Conservation (phyloP, 352 stramenopile genomes). For the Pythium vanterpoolii region DNA sequence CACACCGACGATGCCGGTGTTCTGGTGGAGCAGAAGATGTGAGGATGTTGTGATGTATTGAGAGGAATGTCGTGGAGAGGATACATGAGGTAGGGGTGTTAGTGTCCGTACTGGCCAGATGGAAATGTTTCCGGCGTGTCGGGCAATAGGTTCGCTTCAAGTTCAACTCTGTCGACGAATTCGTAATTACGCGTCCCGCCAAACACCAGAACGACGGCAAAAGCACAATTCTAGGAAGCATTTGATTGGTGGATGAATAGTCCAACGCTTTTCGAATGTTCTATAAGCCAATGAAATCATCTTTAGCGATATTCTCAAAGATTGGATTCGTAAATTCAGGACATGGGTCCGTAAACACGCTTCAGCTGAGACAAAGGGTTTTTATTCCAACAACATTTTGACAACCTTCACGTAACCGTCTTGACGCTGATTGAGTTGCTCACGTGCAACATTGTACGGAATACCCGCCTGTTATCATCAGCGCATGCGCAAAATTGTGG, state of each 20-base stretch:
- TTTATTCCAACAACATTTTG: constrained; percentile 11
- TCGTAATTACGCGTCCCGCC: constrained; percentile 27
- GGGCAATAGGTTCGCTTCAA: constrained; percentile 27
- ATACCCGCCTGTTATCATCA: neutral
- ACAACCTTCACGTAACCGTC: constrained; percentile 16
- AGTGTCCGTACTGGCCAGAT: constrained; percentile 1
- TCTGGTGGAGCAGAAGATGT: neutral
- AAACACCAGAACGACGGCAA: constrained; percentile 6
- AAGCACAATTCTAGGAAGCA: constrained; percentile 10
- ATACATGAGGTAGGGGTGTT: neutral
- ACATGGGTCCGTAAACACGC: neutral
- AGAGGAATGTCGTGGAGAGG: neutral
- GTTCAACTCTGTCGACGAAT: constrained; percentile 31
- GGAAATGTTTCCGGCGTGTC: constrained; percentile 10
- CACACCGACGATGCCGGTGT: neutral
- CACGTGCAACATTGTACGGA: constrained; percentile 7
- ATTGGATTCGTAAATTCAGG: neutral
- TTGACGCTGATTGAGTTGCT: neutral
- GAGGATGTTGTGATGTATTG: neutral
- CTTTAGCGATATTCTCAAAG: neutral
- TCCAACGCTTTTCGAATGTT: neutral
- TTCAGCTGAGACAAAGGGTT: neutral
- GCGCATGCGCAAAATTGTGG: neutral
- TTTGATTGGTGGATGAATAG: constrained; percentile 1
- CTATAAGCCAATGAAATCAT: neutral